Conservation (phyloP, 148 eudicot genomes). For the Rhododendron simsii region DNA sequence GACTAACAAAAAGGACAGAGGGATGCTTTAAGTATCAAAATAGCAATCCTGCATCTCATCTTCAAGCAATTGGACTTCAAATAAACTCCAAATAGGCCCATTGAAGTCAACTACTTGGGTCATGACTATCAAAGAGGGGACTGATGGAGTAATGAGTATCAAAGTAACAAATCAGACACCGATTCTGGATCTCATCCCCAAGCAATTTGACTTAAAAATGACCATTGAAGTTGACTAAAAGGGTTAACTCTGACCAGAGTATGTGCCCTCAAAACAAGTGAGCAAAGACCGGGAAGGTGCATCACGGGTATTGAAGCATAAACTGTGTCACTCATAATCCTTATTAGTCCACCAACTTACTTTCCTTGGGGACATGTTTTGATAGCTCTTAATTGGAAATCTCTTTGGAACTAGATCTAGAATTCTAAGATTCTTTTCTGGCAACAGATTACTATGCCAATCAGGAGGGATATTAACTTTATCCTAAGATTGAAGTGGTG, state of each 20-base stretch:
- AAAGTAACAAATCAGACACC: neutral
- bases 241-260: neutral
- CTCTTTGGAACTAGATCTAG: neutral
- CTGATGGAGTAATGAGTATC: neutral
- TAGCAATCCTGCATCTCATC: neutral
- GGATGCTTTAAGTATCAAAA: neutral
- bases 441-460: neutral
- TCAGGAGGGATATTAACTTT: neutral
- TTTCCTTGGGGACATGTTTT: neutral
- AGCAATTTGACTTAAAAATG: neutral
- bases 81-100: neutral
- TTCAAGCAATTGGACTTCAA: neutral
- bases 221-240: neutral
- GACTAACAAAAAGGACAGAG: neutral
- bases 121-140: neutral
- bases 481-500: neutral
- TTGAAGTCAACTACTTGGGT: neutral
- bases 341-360: neutral
- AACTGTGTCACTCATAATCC: neutral
- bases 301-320: neutral
- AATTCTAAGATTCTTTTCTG: neutral
- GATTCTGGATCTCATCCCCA: neutral
- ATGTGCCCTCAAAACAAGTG: neutral
- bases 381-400: neutral
- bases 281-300: neutral